Evolutionary conservation across 768 basidiomycete genomes (phyloP).

Genomic region (Rhodosporidiobolus odoratus): DNA sequence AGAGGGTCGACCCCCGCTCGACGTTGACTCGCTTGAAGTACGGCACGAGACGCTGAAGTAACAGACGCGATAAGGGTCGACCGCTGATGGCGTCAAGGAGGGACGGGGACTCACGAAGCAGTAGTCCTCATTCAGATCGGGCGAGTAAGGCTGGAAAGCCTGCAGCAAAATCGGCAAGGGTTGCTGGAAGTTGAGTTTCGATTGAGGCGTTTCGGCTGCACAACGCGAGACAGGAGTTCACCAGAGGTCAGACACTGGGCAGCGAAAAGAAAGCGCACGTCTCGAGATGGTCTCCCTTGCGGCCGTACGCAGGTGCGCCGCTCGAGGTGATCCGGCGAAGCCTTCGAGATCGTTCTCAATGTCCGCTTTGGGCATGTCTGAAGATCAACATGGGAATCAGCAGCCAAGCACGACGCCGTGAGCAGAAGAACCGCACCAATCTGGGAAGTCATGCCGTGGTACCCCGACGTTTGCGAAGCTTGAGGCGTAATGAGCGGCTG

Average conservation of each 20-base stretch:
- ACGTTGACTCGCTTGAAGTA: constrained; percentile 66
- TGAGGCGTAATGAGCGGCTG: constrained; percentile 6
- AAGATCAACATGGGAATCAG: not conserved
- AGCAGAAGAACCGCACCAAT: constrained; percentile 13
- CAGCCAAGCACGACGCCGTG: not conserved
- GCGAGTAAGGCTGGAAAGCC: constrained; percentile 70
- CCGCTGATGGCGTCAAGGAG: too few species aligned
- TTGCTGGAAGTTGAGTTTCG: constrained; percentile 30
- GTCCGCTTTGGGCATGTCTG: constrained; percentile 37
- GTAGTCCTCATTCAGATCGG: constrained; percentile 53
- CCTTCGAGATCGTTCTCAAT: constrained; percentile 36
- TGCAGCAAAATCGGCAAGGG: constrained; percentile 41
- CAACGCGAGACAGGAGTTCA: too few species aligned
- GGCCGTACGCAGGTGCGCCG: constrained; percentile 33
- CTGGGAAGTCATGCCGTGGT: constrained; percentile 22
- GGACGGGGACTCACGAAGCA: constrained; percentile 47
- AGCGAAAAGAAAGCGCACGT: not conserved
- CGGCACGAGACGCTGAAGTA: constrained; percentile 53
- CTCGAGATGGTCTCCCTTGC: constrained; percentile 37
- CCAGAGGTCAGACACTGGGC: too few species aligned
- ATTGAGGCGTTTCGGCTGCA: not conserved
- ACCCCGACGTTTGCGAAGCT: not conserved
- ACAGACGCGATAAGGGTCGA: not conserved
- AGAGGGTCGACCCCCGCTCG: constrained; percentile 60
- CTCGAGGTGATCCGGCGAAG: constrained; percentile 36